Percentiles rank a stretch among this genome's conserved stretches.
These are phyloP conservation scores for Isoetes engelmannii DNA, from an alignment of 83 land plant species.

Conservation along the genomic window DNA sequence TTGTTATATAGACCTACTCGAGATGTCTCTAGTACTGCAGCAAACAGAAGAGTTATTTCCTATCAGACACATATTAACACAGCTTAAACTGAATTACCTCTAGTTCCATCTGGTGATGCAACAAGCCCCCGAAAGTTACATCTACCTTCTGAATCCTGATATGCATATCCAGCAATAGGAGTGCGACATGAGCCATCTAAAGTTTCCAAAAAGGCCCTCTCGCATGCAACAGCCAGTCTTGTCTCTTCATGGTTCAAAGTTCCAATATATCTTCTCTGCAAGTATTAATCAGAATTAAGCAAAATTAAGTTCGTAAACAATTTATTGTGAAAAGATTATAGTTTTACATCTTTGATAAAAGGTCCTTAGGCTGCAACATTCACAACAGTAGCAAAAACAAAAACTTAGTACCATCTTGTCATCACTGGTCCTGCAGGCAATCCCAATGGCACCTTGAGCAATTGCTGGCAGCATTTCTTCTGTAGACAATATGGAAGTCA, in stretches of 20 bases:
- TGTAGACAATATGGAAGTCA: conserved; percentile 57
- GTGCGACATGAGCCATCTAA: conserved; percentile 97
- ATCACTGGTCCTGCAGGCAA: conserved; percentile 77
- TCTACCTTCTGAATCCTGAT: conserved; percentile 52
- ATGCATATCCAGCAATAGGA: conserved; percentile 93
- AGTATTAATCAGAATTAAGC: conserved; percentile 4
- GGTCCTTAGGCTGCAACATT: too few species aligned
- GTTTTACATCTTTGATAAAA: neutral
- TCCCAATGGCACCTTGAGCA: conserved; percentile 97
- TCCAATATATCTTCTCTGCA: conserved; percentile 60
- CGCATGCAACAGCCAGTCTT: conserved; percentile 81
- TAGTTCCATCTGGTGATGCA: conserved; percentile 83
- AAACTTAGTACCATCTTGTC: conserved; percentile 60
- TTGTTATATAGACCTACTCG: conserved; percentile 44
- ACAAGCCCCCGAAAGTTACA: conserved; percentile 78
- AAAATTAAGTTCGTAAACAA: neutral
- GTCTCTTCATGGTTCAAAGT: conserved; percentile 89
- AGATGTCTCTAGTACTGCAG: conserved; percentile 62
- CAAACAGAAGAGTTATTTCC: conserved; percentile 7
- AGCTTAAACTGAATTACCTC: conserved; percentile 37
- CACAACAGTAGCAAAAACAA: neutral
- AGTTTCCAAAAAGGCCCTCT: conserved; percentile 75
- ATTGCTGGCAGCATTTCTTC: conserved; percentile 98
- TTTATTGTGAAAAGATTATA: neutral
- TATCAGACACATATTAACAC: conserved; percentile 5